Conservation (phyloP, 257 asterid species). For the Paulownia fortunei region DNA sequence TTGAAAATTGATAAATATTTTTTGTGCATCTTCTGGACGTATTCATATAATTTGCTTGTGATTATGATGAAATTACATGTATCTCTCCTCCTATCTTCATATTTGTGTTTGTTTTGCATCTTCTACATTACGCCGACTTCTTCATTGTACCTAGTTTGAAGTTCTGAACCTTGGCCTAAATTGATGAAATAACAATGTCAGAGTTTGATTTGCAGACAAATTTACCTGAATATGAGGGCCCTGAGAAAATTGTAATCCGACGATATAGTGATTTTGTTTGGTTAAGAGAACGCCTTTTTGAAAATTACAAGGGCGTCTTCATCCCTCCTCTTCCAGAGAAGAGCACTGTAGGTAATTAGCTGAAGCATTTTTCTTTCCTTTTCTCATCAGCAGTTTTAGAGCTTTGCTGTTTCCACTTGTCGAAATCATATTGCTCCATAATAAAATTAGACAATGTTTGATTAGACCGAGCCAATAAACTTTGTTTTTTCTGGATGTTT, state of each 20-base stretch:
- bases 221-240: slow-evolving; percentile 80
- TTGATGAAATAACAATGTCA: slow-evolving; percentile 25
- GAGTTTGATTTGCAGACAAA: slow-evolving; percentile 76
- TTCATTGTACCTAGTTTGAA: slow-evolving; percentile 15
- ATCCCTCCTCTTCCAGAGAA: slow-evolving; percentile 99
- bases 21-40: neutral
- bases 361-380: slow-evolving; percentile 22
- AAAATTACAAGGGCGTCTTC: slow-evolving; percentile 90
- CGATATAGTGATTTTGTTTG: slow-evolving; percentile 96
- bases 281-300: slow-evolving; percentile 92
- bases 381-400: slow-evolving; percentile 25
- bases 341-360: slow-evolving; percentile 91
- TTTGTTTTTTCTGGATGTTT: neutral
- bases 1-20: too few species aligned
- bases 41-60: neutral
- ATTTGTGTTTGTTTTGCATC: slow-evolving; percentile 8
- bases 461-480: neutral
- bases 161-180: slow-evolving; percentile 1
- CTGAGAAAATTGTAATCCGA: slow-evolving; percentile 94
- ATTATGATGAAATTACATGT: slow-evolving; percentile 12
- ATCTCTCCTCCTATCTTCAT: slow-evolving; percentile 11
- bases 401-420: slow-evolving; percentile 17
- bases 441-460: neutral
- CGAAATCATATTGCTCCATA: neutral
- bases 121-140: slow-evolving; percentile 14